Percentiles rank a stretch among this genome's conserved stretches.
phyloP scores from a whole-genome alignment of 176 grass and related monocot species.

The Avena sativa region DNA sequence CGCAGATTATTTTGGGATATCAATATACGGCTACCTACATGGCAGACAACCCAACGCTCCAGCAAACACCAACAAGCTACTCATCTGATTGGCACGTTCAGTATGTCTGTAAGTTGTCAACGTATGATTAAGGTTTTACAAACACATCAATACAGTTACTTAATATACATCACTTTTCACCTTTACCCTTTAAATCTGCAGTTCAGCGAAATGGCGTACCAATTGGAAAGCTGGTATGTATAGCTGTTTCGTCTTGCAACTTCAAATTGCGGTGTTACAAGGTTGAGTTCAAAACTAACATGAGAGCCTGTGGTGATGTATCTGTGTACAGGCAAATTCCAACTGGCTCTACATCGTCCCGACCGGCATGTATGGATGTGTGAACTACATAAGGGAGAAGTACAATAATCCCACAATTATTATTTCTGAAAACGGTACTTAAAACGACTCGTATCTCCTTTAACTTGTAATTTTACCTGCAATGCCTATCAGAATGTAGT shows the following conservation, averaged over 20 bases:
- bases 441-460: neutral
- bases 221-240: slow-evolving; percentile 71
- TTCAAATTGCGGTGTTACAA: slow-evolving; percentile 14
- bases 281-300: neutral
- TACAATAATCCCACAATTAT: slow-evolving; percentile 77
- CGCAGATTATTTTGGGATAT: slow-evolving; percentile 78
- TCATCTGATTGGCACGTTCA: slow-evolving; percentile 69
- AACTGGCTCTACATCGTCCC: slow-evolving; percentile 93
- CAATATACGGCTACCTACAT: slow-evolving; percentile 92
- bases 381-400: slow-evolving; percentile 80
- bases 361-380: slow-evolving; percentile 73
- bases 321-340: slow-evolving; percentile 64
- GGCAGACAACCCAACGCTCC: slow-evolving; percentile 34
- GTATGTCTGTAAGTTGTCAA: slow-evolving; percentile 49
- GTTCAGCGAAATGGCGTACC: slow-evolving; percentile 71
- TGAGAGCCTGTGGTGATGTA: neutral
- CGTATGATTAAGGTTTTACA: slow-evolving; percentile 25
- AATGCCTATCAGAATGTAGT: neutral
- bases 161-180: slow-evolving; percentile 2
- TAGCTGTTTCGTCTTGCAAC: slow-evolving; percentile 21
- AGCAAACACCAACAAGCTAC: slow-evolving; percentile 64
- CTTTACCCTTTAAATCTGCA: slow-evolving; percentile 38
- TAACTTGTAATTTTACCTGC: neutral
- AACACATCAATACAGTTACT: slow-evolving; percentile 6
- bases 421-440: slow-evolving; percentile 85